Base-by-base conservation (phyloP, 2,329 filamentous ascomycete species). In the Dothideomycetes sp. region DNA sequence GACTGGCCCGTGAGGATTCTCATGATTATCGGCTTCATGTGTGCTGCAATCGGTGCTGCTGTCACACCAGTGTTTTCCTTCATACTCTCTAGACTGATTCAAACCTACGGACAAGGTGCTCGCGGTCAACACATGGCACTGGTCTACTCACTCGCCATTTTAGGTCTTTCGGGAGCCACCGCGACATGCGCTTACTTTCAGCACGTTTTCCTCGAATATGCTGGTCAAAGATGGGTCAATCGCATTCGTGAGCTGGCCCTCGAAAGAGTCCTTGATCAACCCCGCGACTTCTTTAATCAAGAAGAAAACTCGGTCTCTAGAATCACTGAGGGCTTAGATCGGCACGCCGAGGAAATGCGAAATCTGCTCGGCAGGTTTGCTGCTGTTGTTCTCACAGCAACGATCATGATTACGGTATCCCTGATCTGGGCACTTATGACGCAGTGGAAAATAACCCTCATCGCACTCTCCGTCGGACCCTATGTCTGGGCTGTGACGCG, bases 291-390 rank as follows among this genome's bases (percentile, higher is more conserved):
- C 80, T 94, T 94, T 49, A 79, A 86, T 46, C 65, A 70, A 36
- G 68, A 80, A 2, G 66, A 69, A 24, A 83, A 91, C 56, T 75
- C 72, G 0, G 64, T 81, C 0, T 66, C 69, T 1, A 68, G 70
- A 2, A 68, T 96, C 31, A 77, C 71, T 1, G 78, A 84, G 44
- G 81, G 73, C 33, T 70, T 96, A 0, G 85, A 94, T 51, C 74
- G 81, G 12, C 84, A 85, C 50, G 83, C 81, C 0, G 87, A 96
- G 55, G 86, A 94, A 54, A 88, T 91, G 75, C 75, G 84, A 7
- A 87, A 84, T 49, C 64, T 96, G 0, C 69, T 94, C 0, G 82
- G 84, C 2, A 75, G 82, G 2, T 94, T 94, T 52, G 69, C 80
- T 1, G 81, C 82, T 1, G 75, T 82, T 38, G 59, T 81, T 1